Evolutionary conservation across 352 stramenopile genomes (phyloP), one percentile per base, ranked within the genome.

Genomic region (Phytopythium helicoides): DNA sequence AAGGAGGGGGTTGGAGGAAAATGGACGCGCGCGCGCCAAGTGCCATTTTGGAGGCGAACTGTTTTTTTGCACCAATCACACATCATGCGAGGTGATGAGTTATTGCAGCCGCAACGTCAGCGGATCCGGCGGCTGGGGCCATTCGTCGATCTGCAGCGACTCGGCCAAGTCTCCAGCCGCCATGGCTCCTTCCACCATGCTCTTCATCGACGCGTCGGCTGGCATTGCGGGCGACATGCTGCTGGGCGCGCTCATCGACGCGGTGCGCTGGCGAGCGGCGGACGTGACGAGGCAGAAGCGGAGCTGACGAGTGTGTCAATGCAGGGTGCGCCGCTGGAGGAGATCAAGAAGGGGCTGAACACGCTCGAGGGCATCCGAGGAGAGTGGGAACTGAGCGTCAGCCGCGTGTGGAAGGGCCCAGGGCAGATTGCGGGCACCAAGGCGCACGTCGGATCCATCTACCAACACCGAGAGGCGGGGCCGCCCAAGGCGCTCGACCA

Each of bases 191-290:
- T 26, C 26, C 8, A 39, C 46, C 48, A 76, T 93, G 54, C 79
- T 77, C 39, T 97, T 81, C 65, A 80, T 97, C 45, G 90, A 97
- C 61, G 96, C 87, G 71, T 96, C 90, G 14, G 87, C 80, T 15
- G 90, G 90, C 26, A 81, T 94, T 42, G 90, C 90, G 19, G 89
- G 89, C 25, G 89, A 97, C 68, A 97, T 97, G 89, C 74, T 97
- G 22, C 76, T 97, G 1, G 89, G 81, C 25, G 82, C 86, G 26
- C 63, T 97, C 37, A 85, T 97, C 38, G 88, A 97, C 39, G 90
- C 90, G 11, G 84, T 94, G 51, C 23, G 75, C 72, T 16, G 10
- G 16, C 52, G 25, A 25, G 22, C 15, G 25, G 12, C 28, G 25
- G 3, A 5, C 3, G 26, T 23, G n/a, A n/a, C 15, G n/a, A 40